Evolutionary conservation across 2,329 filamentous ascomycete species (phyloP), one percentile per base, ranked within the genome.

Genomic region (Aulographum hederae): DNA sequence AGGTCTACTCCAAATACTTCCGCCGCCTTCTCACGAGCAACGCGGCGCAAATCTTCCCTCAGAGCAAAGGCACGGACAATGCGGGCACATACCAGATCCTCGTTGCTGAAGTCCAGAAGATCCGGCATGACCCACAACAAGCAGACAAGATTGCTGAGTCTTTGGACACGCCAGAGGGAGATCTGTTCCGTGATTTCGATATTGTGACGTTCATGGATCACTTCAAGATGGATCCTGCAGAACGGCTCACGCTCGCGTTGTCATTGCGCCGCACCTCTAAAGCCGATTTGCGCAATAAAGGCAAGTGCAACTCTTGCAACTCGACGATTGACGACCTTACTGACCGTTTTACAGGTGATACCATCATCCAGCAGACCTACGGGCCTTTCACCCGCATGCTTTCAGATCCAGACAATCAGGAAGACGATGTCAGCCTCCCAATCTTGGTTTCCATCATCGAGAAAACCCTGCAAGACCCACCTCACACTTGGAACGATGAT

Each of bases 1-100:
- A 98, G 67, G 84, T 94, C 51, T 94, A 85, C 54, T 75, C 81
- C 38, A 91, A 85, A 63, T 94, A 89, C 57, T 92, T 98, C 58
- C 76, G 82, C 56, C 81, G 86, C 57, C 67, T 95, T 52, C 72
- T 98, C 50, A 78, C 78, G 56, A 76, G 77, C 58, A 94, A 94
- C 72, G 82, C 85, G 46, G 63, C 76, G 40, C 77, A 89, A 48
- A 89, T 98, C 52, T 95, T 95, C 51, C 76, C 82, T 32, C 73
- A 78, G 39, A 63, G 75, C 33, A 79, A 71, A 45, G 69, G 82
- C 55, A 69, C 73, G 41, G 68, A 81, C 41, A 79, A 78, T 54
- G 65, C 78, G 32, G 80, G 78, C 39, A 91, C 79, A 54, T 91
- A 93, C 51, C 74, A 77, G 38, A 65, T 95, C 34, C 66, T 98